phyloP scores from a whole-genome alignment of 2,329 filamentous ascomycete genomes.

The Aspergillus neotritici region DNA sequence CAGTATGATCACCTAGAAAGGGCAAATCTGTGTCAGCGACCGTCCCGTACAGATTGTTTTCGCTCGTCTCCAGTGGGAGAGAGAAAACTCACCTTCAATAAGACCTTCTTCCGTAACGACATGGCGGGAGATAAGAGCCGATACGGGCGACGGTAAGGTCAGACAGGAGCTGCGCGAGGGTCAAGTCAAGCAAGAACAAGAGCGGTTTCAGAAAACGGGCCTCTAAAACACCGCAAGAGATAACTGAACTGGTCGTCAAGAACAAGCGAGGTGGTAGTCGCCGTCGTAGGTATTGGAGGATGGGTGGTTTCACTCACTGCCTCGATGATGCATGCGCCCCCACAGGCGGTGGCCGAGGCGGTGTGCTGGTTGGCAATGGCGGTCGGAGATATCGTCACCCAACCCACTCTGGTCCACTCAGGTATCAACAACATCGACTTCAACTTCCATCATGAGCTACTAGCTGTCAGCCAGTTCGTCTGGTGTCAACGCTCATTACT shows the following conservation, averaged over 20 bases:
- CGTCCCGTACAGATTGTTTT: background rate
- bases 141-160: background rate
- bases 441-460: background rate
- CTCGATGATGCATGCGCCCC: constrained; percentile 27
- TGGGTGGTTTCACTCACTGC: constrained; percentile 13
- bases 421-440: background rate
- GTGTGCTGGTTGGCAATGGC: constrained; percentile 20
- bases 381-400: constrained; percentile 15
- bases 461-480: background rate
- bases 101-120: constrained; percentile 82
- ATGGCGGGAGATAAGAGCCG: constrained; percentile 41
- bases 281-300: constrained; percentile 6
- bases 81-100: constrained; percentile 64
- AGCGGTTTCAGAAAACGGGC: background rate
- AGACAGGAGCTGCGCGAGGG: background rate
- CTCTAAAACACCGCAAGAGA: too few relatives aligned
- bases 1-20: constrained; percentile 84
- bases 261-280: background rate
- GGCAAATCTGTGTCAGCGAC: constrained; percentile 9
- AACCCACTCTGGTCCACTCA: constrained; percentile 6
- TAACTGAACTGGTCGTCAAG: background rate
- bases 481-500: background rate
- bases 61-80: background rate
- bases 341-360: constrained; percentile 28
- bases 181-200: constrained; percentile 5